These are phyloP conservation scores for Pseudocercospora pini-densiflorae DNA, from an alignment of 2,329 filamentous ascomycete species.

Conservation along the genomic window DNA sequence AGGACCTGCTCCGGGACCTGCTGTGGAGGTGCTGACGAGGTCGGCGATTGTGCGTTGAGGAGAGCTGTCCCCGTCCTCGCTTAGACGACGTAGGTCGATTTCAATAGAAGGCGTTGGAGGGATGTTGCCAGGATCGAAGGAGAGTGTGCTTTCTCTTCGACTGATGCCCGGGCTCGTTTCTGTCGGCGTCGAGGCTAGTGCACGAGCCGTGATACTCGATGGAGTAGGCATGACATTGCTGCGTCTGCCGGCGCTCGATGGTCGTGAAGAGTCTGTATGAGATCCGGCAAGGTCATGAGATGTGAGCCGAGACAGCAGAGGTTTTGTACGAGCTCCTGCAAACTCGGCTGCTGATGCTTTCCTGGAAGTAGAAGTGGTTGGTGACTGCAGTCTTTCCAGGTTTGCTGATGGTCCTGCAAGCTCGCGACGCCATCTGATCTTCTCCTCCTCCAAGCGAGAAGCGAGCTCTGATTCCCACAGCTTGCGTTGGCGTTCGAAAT, in stretches of 20 bases:
- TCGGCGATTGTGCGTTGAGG: slow-evolving; percentile 71
- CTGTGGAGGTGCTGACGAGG: slow-evolving; percentile 65
- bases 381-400: slow-evolving; percentile 44
- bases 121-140: slow-evolving; percentile 35
- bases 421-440: slow-evolving; percentile 60
- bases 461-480: slow-evolving; percentile 60
- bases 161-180: slow-evolving; percentile 37
- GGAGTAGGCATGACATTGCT: slow-evolving; percentile 30
- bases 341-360: slow-evolving; percentile 43
- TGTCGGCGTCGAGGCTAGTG: slow-evolving; percentile 25
- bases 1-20: slow-evolving; percentile 74
- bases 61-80: slow-evolving; percentile 62
- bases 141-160: slow-evolving; percentile 54
- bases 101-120: slow-evolving; percentile 54
- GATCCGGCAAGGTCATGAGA: slow-evolving; percentile 35
- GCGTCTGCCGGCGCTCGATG: slow-evolving; percentile 38
- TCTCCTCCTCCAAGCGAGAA: slow-evolving; percentile 68
- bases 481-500: slow-evolving; percentile 64
- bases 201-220: slow-evolving; percentile 21
- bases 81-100: slow-evolving; percentile 51
- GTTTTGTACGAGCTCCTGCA: slow-evolving; percentile 29
- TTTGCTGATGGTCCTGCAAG: slow-evolving; percentile 29
- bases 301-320: slow-evolving; percentile 34
- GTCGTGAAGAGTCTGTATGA: slow-evolving; percentile 32
- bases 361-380: slow-evolving; percentile 42